Evolutionary conservation across 139 green algal genomes (phyloP).

Genomic region (Micromonas commoda): DNA sequence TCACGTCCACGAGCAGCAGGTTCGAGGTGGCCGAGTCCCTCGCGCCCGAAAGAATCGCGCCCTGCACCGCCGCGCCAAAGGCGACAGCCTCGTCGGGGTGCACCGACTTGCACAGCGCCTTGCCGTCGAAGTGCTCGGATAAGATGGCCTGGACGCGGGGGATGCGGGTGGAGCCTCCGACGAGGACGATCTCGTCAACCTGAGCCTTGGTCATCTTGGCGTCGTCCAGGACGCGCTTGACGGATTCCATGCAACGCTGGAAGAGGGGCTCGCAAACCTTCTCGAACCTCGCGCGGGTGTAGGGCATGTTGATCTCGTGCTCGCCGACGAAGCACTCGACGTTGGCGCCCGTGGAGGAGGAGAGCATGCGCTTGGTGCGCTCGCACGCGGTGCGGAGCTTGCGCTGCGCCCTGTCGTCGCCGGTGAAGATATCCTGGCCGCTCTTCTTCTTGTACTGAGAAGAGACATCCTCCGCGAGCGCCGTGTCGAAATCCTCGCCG

Average conservation of each 20-base stretch:
- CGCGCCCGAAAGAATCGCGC: constrained; percentile 33
- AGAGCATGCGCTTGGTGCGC: constrained; percentile 18
- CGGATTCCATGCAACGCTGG: constrained; percentile 29
- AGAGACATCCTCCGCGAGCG: constrained; percentile 19
- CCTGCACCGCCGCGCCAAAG: constrained; percentile 84
- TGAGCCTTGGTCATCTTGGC: constrained; percentile 37
- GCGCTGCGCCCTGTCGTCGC: neutral
- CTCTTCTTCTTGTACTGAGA: constrained; percentile 10
- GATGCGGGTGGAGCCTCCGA: constrained; percentile 56
- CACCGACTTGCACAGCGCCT: constrained; percentile 49
- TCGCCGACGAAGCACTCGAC: constrained; percentile 28
- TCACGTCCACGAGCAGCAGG: constrained; percentile 39
- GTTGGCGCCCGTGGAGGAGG: constrained; percentile 6
- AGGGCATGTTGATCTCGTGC: constrained; percentile 26
- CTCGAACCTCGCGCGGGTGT: constrained; percentile 33
- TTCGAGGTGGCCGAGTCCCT: constrained; percentile 22
- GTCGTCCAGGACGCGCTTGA: constrained; percentile 29
- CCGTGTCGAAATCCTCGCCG: constrained; percentile 37
- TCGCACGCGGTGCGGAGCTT: constrained; percentile 33
- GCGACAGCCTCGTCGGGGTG: constrained; percentile 92
- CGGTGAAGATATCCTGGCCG: constrained; percentile 3
- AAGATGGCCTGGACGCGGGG: constrained; percentile 85
- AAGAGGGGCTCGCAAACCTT: constrained; percentile 30
- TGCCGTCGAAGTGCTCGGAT: constrained; percentile 82
- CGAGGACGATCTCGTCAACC: constrained; percentile 45